Evolutionary conservation across 73 alveolate species (phyloP).

Genomic region (Halteria grandinella): DNA sequence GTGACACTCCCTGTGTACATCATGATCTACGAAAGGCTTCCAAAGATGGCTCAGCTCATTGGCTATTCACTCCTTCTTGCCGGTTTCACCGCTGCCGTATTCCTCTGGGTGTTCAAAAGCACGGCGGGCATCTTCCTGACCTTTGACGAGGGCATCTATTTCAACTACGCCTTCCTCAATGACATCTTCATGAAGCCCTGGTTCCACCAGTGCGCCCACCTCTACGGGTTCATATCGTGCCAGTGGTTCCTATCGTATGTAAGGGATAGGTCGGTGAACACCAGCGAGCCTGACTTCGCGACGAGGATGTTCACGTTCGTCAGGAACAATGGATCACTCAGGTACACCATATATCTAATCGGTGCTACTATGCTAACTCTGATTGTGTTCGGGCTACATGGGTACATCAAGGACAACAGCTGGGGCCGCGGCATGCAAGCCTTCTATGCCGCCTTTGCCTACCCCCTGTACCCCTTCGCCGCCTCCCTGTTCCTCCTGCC

Average conservation of each 20-base stretch:
- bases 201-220: conserved; percentile 32
- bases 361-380: conserved; percentile 9
- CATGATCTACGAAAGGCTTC: not conserved
- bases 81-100: not conserved
- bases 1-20: conserved; percentile 29
- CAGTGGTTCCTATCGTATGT: conserved; percentile 1
- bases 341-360: conserved; percentile 20
- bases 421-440: conserved; percentile 6
- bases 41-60: not conserved
- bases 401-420: conserved; percentile 4
- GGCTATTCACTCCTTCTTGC: conserved; percentile 1
- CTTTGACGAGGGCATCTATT: not conserved
- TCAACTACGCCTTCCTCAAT: conserved; percentile 27
- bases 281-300: not conserved
- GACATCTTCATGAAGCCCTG: conserved; percentile 45
- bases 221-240: conserved; percentile 5
- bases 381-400: not conserved
- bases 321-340: conserved; percentile 6
- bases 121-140: conserved; percentile 12
- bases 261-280: not conserved
- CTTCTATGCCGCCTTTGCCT: conserved; percentile 39
- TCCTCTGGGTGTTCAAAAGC: not conserved
- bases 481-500: conserved; percentile 39
- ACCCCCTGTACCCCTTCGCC: conserved; percentile 28
- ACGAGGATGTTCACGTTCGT: conserved; percentile 9